A percentile compares a stretch with the other conserved stretches of the same genome.
Conservation (phyloP, 768 basidiomycete species). For the Kwoniella sp. region DNA sequence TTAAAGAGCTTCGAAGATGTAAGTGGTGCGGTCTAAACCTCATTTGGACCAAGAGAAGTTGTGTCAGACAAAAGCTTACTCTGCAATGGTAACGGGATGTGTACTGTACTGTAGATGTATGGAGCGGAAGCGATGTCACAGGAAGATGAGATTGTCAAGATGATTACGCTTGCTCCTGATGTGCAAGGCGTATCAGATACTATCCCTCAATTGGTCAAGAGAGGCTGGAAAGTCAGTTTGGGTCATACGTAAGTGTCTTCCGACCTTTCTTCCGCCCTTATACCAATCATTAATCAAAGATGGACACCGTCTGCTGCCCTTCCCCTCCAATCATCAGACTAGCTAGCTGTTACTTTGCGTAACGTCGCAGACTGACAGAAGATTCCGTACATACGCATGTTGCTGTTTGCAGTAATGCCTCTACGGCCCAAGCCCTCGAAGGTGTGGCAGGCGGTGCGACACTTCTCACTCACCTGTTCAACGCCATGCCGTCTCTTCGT, state of each 20-base stretch:
- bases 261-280: no score
- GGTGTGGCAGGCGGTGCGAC: slow-evolving; percentile 73
- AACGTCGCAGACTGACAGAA: no score
- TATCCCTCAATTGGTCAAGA: slow-evolving; percentile 63
- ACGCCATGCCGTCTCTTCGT: slow-evolving; percentile 52
- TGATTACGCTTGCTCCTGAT: slow-evolving; percentile 86
- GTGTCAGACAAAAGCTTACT: no score
- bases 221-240: slow-evolving; percentile 78
- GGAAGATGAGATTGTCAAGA: slow-evolving; percentile 62
- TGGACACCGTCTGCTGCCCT: no score
- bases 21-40: no score
- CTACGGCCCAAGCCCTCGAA: slow-evolving; percentile 69
- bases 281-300: no score
- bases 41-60: no score
- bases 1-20: slow-evolving; percentile 68
- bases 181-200: slow-evolving; percentile 76
- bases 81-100: no score
- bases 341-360: no score
- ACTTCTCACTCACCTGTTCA: slow-evolving; percentile 91
- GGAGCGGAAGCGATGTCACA: background rate
- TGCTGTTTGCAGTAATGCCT: slow-evolving; percentile 70
- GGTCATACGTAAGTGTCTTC: slow-evolving; percentile 83
- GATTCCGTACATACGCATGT: no score
- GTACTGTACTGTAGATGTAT: background rate
- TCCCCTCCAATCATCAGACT: no score